Base-by-base conservation (phyloP, 2,329 filamentous ascomycete genomes). In the Colletotrichum salicis region DNA sequence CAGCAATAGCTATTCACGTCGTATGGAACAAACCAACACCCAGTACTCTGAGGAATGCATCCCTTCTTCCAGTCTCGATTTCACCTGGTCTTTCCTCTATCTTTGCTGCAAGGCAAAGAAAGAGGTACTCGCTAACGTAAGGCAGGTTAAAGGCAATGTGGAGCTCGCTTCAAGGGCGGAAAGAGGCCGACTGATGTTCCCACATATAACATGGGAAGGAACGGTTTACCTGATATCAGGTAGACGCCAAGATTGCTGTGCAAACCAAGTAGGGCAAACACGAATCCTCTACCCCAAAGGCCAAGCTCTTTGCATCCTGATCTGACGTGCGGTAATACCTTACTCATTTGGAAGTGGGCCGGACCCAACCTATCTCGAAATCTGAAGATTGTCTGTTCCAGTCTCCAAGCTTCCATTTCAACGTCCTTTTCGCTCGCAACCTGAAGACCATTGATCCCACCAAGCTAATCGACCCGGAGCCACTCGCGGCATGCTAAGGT, bases 221-320 rank as follows among this genome's bases (percentile, higher is more conserved):
- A 54, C 22, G 15, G 7, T 41, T 55, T 22, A 22, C 41, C 19
- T 27, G 61, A 27, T 45, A 48, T 29, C 13, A 29, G 27, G 27
- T 29, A 55, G 51, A 22, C 37, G 52, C 60, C 51, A 57, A 31
- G 29, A 29, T 57, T 58, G 37, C 54, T 68, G 66, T 58, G 66
- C 51, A 48, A 64, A 37, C 29, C 4, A 37, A 15, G 2, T 19
- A 27, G 37, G 60, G 19, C 45, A 55, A 51, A 29, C 22, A 48
- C 29, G 37, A 27, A 64, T 37, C 19, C 52, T 33, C 52, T 19
- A 55, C 12, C 31, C 57, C 12, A 51, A 45, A 52, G n/a, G 22
- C 41, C 24, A 29, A 35, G 37, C 13, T 58, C 8, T 11, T 29
- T 24, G 37, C 19, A 24, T 27, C 48, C 5, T 22, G 13, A 41